A percentile compares a stretch with the other conserved stretches of the same genome.
Conservation (phyloP, 2,329 filamentous ascomycete genomes). For the Sporothrix protearum region DNA sequence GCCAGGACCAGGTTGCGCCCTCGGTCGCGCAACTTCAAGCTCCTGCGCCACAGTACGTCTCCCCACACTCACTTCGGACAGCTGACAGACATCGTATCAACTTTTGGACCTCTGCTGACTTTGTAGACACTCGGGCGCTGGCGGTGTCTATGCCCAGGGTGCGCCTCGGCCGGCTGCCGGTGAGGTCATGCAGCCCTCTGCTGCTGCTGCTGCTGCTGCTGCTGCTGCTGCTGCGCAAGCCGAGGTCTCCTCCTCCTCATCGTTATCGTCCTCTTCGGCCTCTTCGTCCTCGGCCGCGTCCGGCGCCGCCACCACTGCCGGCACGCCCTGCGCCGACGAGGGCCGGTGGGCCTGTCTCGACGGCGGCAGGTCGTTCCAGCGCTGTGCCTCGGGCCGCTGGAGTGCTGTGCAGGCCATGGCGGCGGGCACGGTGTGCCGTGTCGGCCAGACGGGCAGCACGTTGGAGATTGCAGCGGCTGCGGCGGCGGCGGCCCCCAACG, state of each 20-base stretch:
- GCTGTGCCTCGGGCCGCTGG: conserved; percentile 60
- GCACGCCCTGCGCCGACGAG: conserved; percentile 48
- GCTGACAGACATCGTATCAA: too few species aligned
- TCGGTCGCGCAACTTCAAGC: background rate
- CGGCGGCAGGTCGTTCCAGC: conserved; percentile 53
- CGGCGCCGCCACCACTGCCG: conserved; percentile 32
- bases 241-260: background rate
- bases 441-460: conserved; percentile 16
- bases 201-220: background rate
- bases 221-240: background rate
- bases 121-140: background rate
- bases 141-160: conserved; percentile 39
- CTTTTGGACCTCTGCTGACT: background rate
- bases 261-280: background rate
- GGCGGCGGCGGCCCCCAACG: too few species aligned
- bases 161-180: conserved; percentile 30
- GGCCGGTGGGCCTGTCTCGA: conserved; percentile 57
- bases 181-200: conserved; percentile 28
- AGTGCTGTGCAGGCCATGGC: conserved; percentile 48
- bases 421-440: conserved; percentile 49
- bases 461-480: conserved; percentile 11
- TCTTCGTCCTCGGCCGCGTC: conserved; percentile 2
- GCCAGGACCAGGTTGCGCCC: background rate
- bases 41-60: background rate
- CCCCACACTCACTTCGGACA: too few species aligned